Percentiles rank a stretch among this genome's conserved stretches.
Evolutionary conservation across 306 rosid genomes (phyloP).

Genomic region (Abrus pulchellus): DNA sequence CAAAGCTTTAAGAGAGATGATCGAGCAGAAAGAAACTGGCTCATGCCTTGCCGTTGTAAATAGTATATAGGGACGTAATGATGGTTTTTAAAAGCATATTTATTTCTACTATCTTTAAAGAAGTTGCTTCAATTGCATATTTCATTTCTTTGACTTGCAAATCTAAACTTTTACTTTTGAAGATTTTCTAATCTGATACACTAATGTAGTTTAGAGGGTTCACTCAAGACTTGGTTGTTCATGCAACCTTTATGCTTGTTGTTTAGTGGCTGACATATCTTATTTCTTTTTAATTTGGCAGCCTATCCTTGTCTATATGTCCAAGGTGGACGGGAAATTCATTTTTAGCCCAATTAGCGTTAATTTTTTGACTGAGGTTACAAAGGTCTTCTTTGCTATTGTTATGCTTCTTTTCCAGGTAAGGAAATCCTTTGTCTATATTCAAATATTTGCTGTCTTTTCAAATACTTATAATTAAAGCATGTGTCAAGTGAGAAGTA

Average conservation of each 20-base stretch:
- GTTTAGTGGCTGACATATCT: constrained; percentile 37
- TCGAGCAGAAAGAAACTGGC: constrained; percentile 20
- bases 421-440: constrained; percentile 40
- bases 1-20: neutral
- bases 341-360: constrained; percentile 98
- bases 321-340: constrained; percentile 99
- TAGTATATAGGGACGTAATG: constrained; percentile 19
- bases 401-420: constrained; percentile 94
- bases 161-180: constrained; percentile 10
- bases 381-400: constrained; percentile 93
- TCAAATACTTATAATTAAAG: constrained; percentile 26
- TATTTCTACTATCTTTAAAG: constrained; percentile 22
- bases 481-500: constrained; percentile 33
- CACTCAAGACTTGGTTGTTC: constrained; percentile 4
- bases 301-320: constrained; percentile 99
- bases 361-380: constrained; percentile 90
- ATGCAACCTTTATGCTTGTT: constrained; percentile 29
- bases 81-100: constrained; percentile 15
- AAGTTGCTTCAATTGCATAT: neutral
- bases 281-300: constrained; percentile 55
- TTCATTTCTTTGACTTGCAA: constrained; percentile 23
- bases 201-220: constrained; percentile 14
- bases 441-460: constrained; percentile 33
- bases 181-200: constrained; percentile 7
- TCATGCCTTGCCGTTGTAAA: constrained; percentile 7